phyloP scores from a whole-genome alignment of 2,329 filamentous ascomycete species.

The Dactylellina sp. region DNA sequence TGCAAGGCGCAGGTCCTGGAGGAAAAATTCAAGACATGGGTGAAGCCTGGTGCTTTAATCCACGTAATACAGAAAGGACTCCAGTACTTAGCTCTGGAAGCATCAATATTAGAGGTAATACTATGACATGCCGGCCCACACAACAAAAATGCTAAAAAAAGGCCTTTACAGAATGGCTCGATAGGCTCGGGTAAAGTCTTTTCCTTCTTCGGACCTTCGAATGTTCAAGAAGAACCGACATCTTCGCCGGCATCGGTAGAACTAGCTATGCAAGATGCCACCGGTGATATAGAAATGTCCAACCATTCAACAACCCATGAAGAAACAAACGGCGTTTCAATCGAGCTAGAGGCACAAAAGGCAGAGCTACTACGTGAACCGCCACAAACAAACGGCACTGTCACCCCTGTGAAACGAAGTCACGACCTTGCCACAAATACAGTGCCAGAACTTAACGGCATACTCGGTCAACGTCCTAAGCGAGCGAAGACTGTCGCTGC shows the following conservation, averaged over 20 bases:
- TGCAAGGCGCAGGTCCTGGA: conserved; percentile 47
- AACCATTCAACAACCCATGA: conserved; percentile 16
- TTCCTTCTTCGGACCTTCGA: conserved; percentile 48
- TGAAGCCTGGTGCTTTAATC: conserved; percentile 53
- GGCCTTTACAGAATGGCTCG: conserved; percentile 34
- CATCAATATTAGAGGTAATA: conserved; percentile 46
- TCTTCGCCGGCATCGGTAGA: conserved; percentile 15
- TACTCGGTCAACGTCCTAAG: conserved; percentile 43
- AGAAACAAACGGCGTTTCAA: conserved; percentile 42
- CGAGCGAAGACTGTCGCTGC: conserved; percentile 42
- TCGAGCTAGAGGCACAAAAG: conserved; percentile 48
- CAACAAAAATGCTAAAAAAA: conserved; percentile 11
- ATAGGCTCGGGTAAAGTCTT: conserved; percentile 37
- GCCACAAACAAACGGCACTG: conserved; percentile 48
- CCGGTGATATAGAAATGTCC: conserved; percentile 47
- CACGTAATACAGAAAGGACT: conserved; percentile 53
- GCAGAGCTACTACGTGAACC: conserved; percentile 45
- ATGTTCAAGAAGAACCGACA: conserved; percentile 25
- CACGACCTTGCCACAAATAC: conserved; percentile 37
- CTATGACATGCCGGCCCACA: too few species aligned
- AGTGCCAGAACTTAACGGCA: conserved; percentile 32
- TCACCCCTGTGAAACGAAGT: conserved; percentile 47
- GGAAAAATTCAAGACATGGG: conserved; percentile 50
- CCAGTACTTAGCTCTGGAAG: conserved; percentile 46
- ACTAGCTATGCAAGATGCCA: conserved; percentile 38